A percentile compares a stretch with the other conserved stretches of the same genome.
Conservation (phyloP, 2,329 filamentous ascomycete species). For the Penicillium paneum region DNA sequence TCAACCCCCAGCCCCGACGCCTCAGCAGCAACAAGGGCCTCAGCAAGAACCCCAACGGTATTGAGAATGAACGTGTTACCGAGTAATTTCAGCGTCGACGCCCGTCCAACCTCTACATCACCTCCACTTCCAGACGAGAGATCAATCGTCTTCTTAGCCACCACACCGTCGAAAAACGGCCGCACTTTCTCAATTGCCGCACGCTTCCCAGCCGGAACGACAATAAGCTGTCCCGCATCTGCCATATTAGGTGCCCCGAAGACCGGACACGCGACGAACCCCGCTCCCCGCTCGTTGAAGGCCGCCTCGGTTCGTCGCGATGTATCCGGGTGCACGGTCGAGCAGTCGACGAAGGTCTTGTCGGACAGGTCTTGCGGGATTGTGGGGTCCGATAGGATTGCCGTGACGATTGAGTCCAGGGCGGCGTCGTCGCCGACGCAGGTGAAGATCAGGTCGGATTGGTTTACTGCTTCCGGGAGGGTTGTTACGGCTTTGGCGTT, state of each 20-base stretch:
- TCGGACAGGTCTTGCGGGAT: slow-evolving; percentile 51
- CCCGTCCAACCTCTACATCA: slow-evolving; percentile 67
- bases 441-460: slow-evolving; percentile 74
- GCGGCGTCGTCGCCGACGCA: slow-evolving; percentile 77
- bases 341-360: slow-evolving; percentile 84
- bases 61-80: slow-evolving; percentile 84
- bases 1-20: slow-evolving; percentile 71
- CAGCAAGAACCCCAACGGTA: slow-evolving; percentile 75
- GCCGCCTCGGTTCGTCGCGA: slow-evolving; percentile 62
- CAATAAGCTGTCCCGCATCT: slow-evolving; percentile 67
- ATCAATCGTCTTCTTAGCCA: slow-evolving; percentile 43
- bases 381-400: slow-evolving; percentile 46
- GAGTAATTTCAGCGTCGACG: slow-evolving; percentile 72
- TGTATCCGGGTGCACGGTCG: slow-evolving; percentile 80
- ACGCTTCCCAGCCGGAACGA: slow-evolving; percentile 66
- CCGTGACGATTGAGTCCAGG: slow-evolving; percentile 60
- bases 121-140: slow-evolving; percentile 40
- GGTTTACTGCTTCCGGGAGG: slow-evolving; percentile 63
- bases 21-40: slow-evolving; percentile 75
- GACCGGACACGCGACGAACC: slow-evolving; percentile 70
- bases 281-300: slow-evolving; percentile 59
- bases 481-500: slow-evolving; percentile 61
- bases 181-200: slow-evolving; percentile 61
- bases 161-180: slow-evolving; percentile 71
- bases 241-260: slow-evolving; percentile 42